Evolutionary conservation across 2,329 filamentous ascomycete species (phyloP), one percentile per base, ranked within the genome.

Genomic region (Penicillium digitatum): DNA sequence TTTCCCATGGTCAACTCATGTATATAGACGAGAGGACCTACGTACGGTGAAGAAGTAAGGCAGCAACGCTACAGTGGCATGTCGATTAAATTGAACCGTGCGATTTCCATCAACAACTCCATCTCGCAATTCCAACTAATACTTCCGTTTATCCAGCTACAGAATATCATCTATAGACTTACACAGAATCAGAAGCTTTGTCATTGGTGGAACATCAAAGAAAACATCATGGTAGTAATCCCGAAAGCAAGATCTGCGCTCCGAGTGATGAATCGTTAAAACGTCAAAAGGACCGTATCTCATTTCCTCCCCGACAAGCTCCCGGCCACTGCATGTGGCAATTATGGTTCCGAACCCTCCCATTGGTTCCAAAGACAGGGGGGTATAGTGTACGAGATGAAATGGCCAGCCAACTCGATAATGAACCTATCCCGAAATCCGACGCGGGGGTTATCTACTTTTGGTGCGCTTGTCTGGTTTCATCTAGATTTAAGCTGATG

Each of bases 401-500:
- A 53, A 49, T 49, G 45, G 51, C 51, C 51, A 54, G 51, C 44
- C 51, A 48, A 29, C 51, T 54, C 51, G 51, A 49, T 54, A 42
- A 42, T 27, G 35, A 39, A 37, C 37, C 51, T 37, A 49, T 54
- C 37, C 37, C 20, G 48, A 42, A 50, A 55, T 26, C 44, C 38
- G 32, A 51, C 20, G 34, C 35, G 45, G 26, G 45, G 39, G 18
- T 31, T 26, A 31, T 37, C 18, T 40, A 16, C 38, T 38, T 24
- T 27, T 42, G 37, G 29, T 54, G 20, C 22, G 46, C 40, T 48
- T 61, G 37, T 44, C n/a, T 22, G 11, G 48, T 40, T 59, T 66
- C 50, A 43, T 54, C 52, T 55, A 24, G 14, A 50, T 55, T 81
- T 83, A 82, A 78, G 89, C 89, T 59, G 84, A 81, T 38, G 86